Evolutionary conservation across 805 yeast genomes (phyloP).

Genomic region (Priceomyces carsonii): DNA sequence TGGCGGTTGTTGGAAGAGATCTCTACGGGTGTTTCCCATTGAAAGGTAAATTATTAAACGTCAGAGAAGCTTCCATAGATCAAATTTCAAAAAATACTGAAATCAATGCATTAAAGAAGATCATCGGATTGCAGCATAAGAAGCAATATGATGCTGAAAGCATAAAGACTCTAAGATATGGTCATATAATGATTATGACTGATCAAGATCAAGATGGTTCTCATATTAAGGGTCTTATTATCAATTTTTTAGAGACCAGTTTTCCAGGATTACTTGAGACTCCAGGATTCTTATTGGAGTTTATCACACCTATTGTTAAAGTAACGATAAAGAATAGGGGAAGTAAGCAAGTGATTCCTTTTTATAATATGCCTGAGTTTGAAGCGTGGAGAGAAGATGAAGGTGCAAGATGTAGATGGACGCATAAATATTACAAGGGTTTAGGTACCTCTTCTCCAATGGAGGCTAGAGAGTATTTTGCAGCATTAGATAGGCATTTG

Average conservation of each 20-base stretch:
- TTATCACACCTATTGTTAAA: slow-evolving; percentile 94
- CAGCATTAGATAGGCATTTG: slow-evolving; percentile 80
- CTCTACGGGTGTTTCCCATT: slow-evolving; percentile 93
- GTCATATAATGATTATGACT: slow-evolving; percentile 98
- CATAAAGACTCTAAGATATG: slow-evolving; percentile 78
- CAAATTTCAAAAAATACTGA: slow-evolving; percentile 92
- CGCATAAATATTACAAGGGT: slow-evolving; percentile 96
- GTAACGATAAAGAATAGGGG: slow-evolving; percentile 71
- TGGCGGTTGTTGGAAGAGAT: slow-evolving; percentile 94
- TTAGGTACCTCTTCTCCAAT: slow-evolving; percentile 88
- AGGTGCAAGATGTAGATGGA: slow-evolving; percentile 75
- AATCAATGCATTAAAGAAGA: slow-evolving; percentile 92
- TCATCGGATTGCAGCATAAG: slow-evolving; percentile 93
- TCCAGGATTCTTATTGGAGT: slow-evolving; percentile 91
- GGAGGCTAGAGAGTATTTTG: slow-evolving; percentile 87
- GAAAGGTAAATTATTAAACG: slow-evolving; percentile 92
- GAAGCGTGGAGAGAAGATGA: slow-evolving; percentile 89
- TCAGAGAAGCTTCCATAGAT: slow-evolving; percentile 95
- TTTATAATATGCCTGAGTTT: slow-evolving; percentile 94
- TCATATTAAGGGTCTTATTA: slow-evolving; percentile 93
- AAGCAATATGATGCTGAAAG: slow-evolving; percentile 67
- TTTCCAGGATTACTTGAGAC: slow-evolving; percentile 90
- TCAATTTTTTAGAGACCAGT: slow-evolving; percentile 88
- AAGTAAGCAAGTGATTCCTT: slow-evolving; percentile 60
- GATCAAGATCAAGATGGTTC: slow-evolving; percentile 99